phyloP scores from a whole-genome alignment of 495 filamentous ascomycete species.

The Paragyromitra xinjiangensis region DNA sequence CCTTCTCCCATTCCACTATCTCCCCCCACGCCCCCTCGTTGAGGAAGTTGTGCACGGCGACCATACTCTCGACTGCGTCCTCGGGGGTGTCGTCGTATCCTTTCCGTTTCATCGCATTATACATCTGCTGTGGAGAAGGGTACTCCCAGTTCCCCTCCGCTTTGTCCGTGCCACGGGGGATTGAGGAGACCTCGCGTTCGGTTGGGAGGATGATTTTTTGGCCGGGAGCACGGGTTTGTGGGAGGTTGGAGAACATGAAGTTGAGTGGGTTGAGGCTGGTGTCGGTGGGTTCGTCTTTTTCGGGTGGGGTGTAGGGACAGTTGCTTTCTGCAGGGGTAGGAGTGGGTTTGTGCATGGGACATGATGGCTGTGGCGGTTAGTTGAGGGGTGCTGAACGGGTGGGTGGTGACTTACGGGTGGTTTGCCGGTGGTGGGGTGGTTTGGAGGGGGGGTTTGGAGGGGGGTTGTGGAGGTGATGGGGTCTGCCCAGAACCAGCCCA shows the following conservation, averaged over 20 bases:
- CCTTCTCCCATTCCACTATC: conserved; percentile 88
- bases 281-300: conserved; percentile 61
- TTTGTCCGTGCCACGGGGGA: conserved; percentile 76
- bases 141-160: conserved; percentile 88
- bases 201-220: conserved; percentile 79
- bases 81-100: conserved; percentile 92
- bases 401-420: conserved; percentile 73
- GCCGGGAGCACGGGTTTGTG: conserved; percentile 75
- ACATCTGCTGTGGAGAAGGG: conserved; percentile 98
- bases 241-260: conserved; percentile 90
- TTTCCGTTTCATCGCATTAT: conserved; percentile 95
- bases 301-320: conserved; percentile 61
- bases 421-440: conserved; percentile 58
- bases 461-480: conserved; percentile 58
- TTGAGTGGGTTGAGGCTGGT: conserved; percentile 91
- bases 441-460: conserved; percentile 34
- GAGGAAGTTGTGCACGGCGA: conserved; percentile 94
- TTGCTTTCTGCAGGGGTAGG: conserved; percentile 62
- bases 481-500: conserved; percentile 99
- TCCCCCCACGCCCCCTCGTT: conserved; percentile 98
- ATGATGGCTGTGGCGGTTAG: conserved; percentile 70
- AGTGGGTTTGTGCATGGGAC: conserved; percentile 82
- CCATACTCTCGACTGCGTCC: conserved; percentile 96
- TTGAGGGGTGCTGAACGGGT: not conserved
- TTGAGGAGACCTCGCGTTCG: conserved; percentile 80